Percentiles rank a stretch among this genome's conserved stretches.
phyloP scores from a whole-genome alignment of 306 rosid genomes.

The Vigna trinervia region DNA sequence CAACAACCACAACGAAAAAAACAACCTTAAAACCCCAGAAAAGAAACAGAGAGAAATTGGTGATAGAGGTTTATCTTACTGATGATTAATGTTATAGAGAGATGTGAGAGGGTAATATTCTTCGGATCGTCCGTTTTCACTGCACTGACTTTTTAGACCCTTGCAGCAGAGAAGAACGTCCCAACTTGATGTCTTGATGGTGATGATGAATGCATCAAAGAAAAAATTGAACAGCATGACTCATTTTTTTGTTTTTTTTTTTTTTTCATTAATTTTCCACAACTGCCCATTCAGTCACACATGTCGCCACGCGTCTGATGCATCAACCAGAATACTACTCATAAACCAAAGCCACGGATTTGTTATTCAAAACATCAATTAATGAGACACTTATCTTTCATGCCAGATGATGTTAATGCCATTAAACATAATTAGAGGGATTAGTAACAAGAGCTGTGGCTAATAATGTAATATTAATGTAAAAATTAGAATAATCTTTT shows the following conservation, averaged over 20 bases:
- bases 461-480: background rate
- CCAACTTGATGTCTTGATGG: conserved; percentile 44
- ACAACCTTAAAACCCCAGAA: conserved; percentile 38
- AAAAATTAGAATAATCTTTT: background rate
- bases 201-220: conserved; percentile 41
- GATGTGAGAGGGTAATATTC: conserved; percentile 48
- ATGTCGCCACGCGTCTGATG: conserved; percentile 30
- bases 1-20: background rate
- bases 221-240: conserved; percentile 25
- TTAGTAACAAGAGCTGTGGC: background rate
- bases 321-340: background rate
- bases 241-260: background rate
- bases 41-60: conserved; percentile 29
- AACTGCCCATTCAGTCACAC: conserved; percentile 27
- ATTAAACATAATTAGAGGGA: background rate
- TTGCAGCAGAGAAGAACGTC: conserved; percentile 54
- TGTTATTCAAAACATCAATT: conserved; percentile 2
- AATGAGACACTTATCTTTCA: conserved; percentile 1
- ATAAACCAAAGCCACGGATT: conserved; percentile 12
- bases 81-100: conserved; percentile 23
- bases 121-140: conserved; percentile 72
- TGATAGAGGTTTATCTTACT: conserved; percentile 42
- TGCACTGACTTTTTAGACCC: conserved; percentile 77
- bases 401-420: background rate
- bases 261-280: conserved; percentile 17